Conservation (phyloP, 139 green algal species). For the Chlorella sp. region DNA sequence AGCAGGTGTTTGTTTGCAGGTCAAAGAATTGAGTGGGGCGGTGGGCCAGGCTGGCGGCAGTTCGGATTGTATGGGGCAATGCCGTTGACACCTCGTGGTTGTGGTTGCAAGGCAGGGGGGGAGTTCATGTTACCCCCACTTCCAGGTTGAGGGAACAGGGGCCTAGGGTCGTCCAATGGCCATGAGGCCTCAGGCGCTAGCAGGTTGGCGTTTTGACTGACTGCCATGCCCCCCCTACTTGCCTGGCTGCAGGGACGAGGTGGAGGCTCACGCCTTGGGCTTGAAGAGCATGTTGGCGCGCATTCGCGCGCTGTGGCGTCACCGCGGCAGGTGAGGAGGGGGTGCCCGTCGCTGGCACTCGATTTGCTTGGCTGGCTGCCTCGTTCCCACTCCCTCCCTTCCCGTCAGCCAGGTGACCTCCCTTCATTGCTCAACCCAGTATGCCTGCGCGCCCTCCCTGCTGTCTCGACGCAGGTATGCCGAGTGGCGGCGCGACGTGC, state of each 20-base stretch:
- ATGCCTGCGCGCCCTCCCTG: not conserved
- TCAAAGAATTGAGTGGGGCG: not conserved
- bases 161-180: no score
- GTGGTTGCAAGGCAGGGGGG: no score
- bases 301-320: not conserved
- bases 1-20: not conserved
- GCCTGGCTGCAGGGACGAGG: not conserved
- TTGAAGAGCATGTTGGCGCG: not conserved
- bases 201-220: not conserved
- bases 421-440: not conserved
- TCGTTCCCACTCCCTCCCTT: not conserved
- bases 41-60: not conserved
- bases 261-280: conserved; percentile 10
- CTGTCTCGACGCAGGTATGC: not conserved
- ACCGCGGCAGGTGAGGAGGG: conserved; percentile 9
- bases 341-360: not conserved
- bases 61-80: not conserved
- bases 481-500: conserved; percentile 49
- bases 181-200: not conserved
- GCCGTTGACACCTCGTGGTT: not conserved
- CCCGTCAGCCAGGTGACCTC: not conserved
- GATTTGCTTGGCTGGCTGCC: not conserved
- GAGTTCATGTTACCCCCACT: not conserved
- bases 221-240: not conserved
- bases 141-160: not conserved